Percentiles rank a stretch among this genome's conserved stretches.
phyloP scores from a whole-genome alignment of 495 filamentous ascomycete genomes.

The Mytilinidion resinicola region DNA sequence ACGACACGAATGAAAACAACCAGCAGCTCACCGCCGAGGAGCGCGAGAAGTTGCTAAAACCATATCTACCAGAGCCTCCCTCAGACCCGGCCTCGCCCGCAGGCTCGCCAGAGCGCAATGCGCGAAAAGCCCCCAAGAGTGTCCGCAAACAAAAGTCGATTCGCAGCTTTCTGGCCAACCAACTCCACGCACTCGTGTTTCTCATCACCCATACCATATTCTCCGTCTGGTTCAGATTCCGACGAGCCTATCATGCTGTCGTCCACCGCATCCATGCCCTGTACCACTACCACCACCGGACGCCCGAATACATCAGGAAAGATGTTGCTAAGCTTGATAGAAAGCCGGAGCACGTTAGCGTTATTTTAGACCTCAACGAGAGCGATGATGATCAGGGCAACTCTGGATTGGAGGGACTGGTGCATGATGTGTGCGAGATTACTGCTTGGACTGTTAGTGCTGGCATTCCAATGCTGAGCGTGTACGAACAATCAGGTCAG shows the following conservation, averaged over 20 bases:
- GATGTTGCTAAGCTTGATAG: conserved; percentile 71
- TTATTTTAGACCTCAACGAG: conserved; percentile 70
- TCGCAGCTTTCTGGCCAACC: conserved; percentile 59
- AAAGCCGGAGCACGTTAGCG: conserved; percentile 78
- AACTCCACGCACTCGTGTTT: conserved; percentile 64
- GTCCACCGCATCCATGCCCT: conserved; percentile 68
- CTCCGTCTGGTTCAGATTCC: conserved; percentile 74
- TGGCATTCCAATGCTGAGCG: conserved; percentile 74
- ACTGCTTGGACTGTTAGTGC: conserved; percentile 85
- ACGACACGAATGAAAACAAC: conserved; percentile 55
- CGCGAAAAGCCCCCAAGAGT: conserved; percentile 23
- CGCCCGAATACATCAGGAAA: conserved; percentile 79
- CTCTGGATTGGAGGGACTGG: conserved; percentile 66
- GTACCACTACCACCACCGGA: conserved; percentile 86
- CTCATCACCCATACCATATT: conserved; percentile 73
- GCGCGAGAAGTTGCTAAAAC: conserved; percentile 64
- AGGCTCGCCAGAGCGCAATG: conserved; percentile 30
- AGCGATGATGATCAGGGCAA: conserved; percentile 61
- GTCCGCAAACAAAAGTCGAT: conserved; percentile 44
- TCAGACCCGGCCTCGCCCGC: conserved; percentile 3
- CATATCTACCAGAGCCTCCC: conserved; percentile 64
- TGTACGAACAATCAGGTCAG: conserved; percentile 88
- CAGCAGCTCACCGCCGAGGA: conserved; percentile 56
- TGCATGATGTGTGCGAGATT: conserved; percentile 86
- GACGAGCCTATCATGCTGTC: conserved; percentile 71